phyloP scores from a whole-genome alignment of 208 protist species.

The Trichomonas tenax region DNA sequence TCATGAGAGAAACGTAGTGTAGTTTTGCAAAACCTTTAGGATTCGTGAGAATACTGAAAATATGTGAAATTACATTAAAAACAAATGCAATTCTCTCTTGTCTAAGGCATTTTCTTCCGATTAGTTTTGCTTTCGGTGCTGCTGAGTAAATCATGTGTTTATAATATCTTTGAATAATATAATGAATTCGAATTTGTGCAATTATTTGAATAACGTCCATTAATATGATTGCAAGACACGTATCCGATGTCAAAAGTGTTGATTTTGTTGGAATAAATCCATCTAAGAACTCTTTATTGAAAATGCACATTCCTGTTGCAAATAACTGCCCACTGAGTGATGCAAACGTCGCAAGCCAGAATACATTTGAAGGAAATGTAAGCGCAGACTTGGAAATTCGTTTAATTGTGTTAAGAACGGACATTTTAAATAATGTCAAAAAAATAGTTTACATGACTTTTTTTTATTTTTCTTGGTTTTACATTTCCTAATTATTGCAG shows the following conservation, averaged over 20 bases:
- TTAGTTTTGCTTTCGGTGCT: neutral
- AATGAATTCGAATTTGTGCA: neutral
- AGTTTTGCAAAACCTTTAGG: neutral
- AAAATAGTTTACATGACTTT: too few relatives aligned
- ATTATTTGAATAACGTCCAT: neutral
- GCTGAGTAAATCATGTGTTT: neutral
- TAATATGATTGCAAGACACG: neutral
- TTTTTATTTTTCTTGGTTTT: too few relatives aligned
- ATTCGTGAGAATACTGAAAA: neutral
- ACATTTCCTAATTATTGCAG: too few relatives aligned
- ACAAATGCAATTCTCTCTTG: neutral
- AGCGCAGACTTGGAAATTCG: neutral
- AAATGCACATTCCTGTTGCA: neutral
- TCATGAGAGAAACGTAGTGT: neutral
- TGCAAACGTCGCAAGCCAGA: neutral
- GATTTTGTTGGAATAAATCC: neutral
- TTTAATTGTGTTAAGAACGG: too few relatives aligned
- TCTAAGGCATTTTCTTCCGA: neutral
- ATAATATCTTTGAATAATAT: neutral
- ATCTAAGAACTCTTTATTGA: neutral
- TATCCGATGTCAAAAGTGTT: neutral
- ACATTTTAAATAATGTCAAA: too few relatives aligned
- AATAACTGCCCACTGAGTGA: neutral
- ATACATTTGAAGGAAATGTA: neutral
- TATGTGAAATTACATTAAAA: neutral